These are phyloP conservation scores for Skeletonema potamos DNA, from an alignment of 108 stramenopile genomes.

Conservation along the genomic window DNA sequence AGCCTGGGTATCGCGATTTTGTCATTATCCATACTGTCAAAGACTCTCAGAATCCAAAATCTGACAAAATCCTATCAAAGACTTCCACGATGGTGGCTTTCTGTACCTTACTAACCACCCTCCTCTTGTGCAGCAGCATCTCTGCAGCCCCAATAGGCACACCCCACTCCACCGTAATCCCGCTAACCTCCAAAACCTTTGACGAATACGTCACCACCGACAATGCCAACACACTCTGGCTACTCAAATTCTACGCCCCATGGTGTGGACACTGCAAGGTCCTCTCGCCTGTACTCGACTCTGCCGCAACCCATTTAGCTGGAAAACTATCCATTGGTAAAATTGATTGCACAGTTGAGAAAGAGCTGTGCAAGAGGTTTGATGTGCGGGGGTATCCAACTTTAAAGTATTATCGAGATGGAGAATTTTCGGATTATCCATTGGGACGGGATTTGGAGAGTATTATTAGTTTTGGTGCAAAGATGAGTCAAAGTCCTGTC, in stretches of 20 bases:
- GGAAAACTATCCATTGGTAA: slow-evolving; percentile 86
- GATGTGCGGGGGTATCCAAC: slow-evolving; percentile 80
- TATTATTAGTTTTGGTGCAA: slow-evolving; percentile 67
- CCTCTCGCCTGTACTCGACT: slow-evolving; percentile 67
- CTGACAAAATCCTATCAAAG: too few species aligned
- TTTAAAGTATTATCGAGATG: slow-evolving; percentile 72
- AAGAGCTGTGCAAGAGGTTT: slow-evolving; percentile 57
- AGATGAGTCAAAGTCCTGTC: slow-evolving; percentile 65
- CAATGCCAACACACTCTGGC: slow-evolving; percentile 71
- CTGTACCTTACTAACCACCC: not conserved
- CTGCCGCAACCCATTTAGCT: slow-evolving; percentile 55
- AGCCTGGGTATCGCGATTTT: too few species aligned
- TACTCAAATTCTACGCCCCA: slow-evolving; percentile 79
- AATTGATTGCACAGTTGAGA: slow-evolving; percentile 80
- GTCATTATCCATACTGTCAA: too few species aligned
- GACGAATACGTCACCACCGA: slow-evolving; percentile 49
- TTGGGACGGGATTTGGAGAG: slow-evolving; percentile 57
- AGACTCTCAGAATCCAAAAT: too few species aligned
- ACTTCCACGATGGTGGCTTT: too few species aligned
- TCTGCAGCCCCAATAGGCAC: slow-evolving; percentile 34
- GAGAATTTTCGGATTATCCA: slow-evolving; percentile 68
- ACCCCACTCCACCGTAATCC: slow-evolving; percentile 51
- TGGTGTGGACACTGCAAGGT: slow-evolving; percentile 78
- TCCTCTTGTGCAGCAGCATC: not conserved
- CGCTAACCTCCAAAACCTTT: slow-evolving; percentile 47